Evolutionary conservation across 1,284 basidiomycete species (phyloP), one percentile per base, ranked within the genome.

Genomic region (Neotropicomus parvogracilis): DNA sequence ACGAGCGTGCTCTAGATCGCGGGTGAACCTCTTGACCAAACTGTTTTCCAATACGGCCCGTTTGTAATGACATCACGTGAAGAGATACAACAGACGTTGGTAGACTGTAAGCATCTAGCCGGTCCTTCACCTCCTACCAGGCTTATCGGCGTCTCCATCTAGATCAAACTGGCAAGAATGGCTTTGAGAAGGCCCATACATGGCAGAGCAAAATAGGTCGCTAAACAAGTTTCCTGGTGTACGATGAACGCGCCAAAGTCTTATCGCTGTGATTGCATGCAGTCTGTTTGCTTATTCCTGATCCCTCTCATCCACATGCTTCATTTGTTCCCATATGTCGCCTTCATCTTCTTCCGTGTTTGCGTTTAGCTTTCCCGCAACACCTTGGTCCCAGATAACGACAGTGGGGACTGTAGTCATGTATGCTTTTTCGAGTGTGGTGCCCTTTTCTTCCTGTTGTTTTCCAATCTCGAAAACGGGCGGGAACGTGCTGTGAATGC

Each of bases 1-100:
- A 21, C 48, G 60, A 52, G 49, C 52, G 54, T 49, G 42, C 27
- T 35, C 32, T 43, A 88, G 77, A 77, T 88, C 49, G 86, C 94
- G 6, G 95, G 90, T 9, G 85, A 95, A 68, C 92, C 95, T 11
- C 77, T 99, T 6, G 81, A 94, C 55, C 94, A 98, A 68, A 75
- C 80, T 0, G 89, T 97, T 4, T 77, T 91, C 46, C 93, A 95
- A 64, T 85, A 93, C 57, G 91, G 91, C 7, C 89, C 90, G 10
- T 90, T 89, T 63, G 94, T 95, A 11, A 86, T 94, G 80, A 92
- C 86, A 8, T 81, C 75, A 3, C 72, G 74, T 13, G 79, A 87
- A 53, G 93, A 94, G 58, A 91, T 95, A 28, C 80, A 87, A 60
- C 75, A 89, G 63, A 91, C 94, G 0, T 68, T 97, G 49, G 60